Base-by-base conservation (phyloP, 2,329 filamentous ascomycete genomes). In the Cytospora chrysosperma region DNA sequence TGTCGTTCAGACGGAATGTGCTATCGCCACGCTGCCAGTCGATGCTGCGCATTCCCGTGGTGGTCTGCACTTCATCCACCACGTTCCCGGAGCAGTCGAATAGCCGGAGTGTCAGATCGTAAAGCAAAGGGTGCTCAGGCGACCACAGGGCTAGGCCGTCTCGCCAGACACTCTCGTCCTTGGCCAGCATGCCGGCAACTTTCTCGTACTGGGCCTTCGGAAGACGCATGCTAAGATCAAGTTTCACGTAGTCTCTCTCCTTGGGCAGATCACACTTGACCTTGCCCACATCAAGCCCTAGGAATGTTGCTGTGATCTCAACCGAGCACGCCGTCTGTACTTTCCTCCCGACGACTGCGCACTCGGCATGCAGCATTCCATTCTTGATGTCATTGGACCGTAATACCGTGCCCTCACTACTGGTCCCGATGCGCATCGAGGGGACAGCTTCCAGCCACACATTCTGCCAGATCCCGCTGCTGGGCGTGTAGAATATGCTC, bases 81-180 rank as follows among this genome's bases (percentile, higher is more conserved):
- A 79, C 68, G 4, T 71, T 70, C 1, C 73, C 75, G 0, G 72
- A 70, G 1, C 72, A 68, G 62, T 84, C 78, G 51, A 78, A 80
- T 0, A 90, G 75, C 1, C 80, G 78, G 32, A 90, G 77, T 0
- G 72, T 75, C 6, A 89, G 68, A 66, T 81, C 81, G 70, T 88
- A 88, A 1, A 87, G 78, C 1, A 77, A 77, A 0, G 85, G 85
- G 65, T 84, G 76, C 60, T 86, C 82, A 0, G 83, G 84, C 1
- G 84, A 85, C 85, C 85, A 88, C 4, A 89, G 76, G 1, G 86
- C 86, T n/a, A 88, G 72, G 7, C 80, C 80, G 37, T 85, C 75
- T 9, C 77, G 76, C 85, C 84, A 82, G 67, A 75, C 77, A 61
- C 71, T 71, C 52, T 73, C 62, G 56, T 81, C 72, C 8, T 72